A percentile compares a stretch with the other conserved stretches of the same genome.
Conservation (phyloP, 306 rosid species). For the Dryas drummondii region DNA sequence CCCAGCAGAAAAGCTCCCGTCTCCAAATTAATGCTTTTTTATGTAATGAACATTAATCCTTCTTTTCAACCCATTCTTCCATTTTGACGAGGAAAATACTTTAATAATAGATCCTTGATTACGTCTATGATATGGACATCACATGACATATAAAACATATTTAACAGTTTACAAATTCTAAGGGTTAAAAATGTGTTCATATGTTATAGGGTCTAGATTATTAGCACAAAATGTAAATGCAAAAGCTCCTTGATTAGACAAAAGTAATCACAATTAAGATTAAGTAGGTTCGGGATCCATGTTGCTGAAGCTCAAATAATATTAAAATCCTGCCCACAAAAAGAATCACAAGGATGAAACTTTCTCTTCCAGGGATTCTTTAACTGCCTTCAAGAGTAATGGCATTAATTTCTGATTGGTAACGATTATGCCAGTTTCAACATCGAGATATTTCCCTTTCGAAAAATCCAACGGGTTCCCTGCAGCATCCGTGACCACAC, state of each 20-base stretch:
- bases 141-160: too few species aligned
- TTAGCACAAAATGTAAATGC: background rate
- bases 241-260: background rate
- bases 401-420: conserved; percentile 93
- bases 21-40: too few species aligned
- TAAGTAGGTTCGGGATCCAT: background rate
- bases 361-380: conserved; percentile 64
- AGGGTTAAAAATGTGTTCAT: too few species aligned
- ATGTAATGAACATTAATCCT: too few species aligned
- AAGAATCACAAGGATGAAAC: conserved; percentile 60
- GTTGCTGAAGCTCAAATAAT: background rate
- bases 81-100: too few species aligned
- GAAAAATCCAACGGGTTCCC: conserved; percentile 91
- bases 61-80: too few species aligned
- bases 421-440: conserved; percentile 75
- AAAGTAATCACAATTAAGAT: background rate
- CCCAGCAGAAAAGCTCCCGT: too few species aligned
- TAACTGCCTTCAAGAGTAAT: conserved; percentile 69
- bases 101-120: too few species aligned
- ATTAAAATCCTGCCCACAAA: background rate
- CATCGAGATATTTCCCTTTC: conserved; percentile 76
- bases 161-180: too few species aligned
- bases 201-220: too few species aligned
- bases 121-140: too few species aligned
- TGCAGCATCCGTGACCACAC: conserved; percentile 72